phyloP scores from a whole-genome alignment of 768 basidiomycete genomes.

The Termitomyces sp. region DNA sequence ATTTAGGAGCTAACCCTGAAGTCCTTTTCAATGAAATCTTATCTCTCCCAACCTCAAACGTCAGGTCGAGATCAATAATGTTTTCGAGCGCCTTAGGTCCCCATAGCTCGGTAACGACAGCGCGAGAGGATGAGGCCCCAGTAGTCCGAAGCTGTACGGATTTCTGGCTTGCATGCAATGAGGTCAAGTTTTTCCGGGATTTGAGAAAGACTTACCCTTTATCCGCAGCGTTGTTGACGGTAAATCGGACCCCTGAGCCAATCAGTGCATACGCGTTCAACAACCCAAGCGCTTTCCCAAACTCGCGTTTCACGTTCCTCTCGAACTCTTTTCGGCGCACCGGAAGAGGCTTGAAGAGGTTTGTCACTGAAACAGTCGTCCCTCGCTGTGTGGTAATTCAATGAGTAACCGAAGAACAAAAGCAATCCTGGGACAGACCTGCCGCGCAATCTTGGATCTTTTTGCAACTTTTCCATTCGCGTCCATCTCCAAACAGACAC shows the following conservation, averaged over 20 bases:
- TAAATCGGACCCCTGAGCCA: conserved; percentile 63
- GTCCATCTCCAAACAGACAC: conserved; percentile 74
- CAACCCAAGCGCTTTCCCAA: conserved; percentile 76
- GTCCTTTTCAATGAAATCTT: conserved; percentile 40
- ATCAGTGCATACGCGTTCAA: conserved; percentile 85
- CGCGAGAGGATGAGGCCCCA: conserved; percentile 57
- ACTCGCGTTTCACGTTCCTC: conserved; percentile 80
- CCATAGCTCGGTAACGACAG: conserved; percentile 77
- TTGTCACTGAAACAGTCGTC: conserved; percentile 72
- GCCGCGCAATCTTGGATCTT: conserved; percentile 40
- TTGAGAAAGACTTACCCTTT: conserved; percentile 56
- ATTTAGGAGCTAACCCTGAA: conserved; percentile 21
- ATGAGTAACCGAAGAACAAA: not conserved
- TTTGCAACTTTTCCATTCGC: conserved; percentile 56
- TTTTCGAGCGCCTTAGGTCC: conserved; percentile 77
- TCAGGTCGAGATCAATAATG: conserved; percentile 68
- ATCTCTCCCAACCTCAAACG: conserved; percentile 69
- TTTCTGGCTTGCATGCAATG: conserved; percentile 40
- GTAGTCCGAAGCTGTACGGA: conserved; percentile 66
- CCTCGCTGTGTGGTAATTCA: conserved; percentile 59
- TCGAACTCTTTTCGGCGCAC: conserved; percentile 84
- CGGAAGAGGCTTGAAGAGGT: conserved; percentile 67
- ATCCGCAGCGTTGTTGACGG: conserved; percentile 64
- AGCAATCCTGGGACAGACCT: conserved; percentile 36
- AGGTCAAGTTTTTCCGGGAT: not conserved